These are phyloP conservation scores for Gaertneriomyces sp. DNA, from an alignment of 192 early-diverging fungal genomes.

Conservation along the genomic window DNA sequence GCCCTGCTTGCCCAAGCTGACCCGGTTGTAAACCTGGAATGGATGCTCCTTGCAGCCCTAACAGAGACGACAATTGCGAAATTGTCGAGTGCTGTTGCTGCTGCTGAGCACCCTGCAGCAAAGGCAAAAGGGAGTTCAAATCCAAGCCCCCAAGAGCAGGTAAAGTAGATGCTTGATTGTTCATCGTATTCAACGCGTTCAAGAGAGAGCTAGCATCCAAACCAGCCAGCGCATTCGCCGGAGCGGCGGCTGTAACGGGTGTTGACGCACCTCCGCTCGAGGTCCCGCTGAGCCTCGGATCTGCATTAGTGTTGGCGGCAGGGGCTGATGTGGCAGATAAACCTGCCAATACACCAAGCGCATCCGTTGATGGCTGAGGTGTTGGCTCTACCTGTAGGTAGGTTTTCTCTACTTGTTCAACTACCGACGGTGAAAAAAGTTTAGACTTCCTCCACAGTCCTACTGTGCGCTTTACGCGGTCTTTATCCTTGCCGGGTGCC, in stretches of 20 bases:
- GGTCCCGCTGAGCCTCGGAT: conserved; percentile 14
- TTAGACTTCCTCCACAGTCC: conserved; percentile 44
- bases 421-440: conserved; percentile 29
- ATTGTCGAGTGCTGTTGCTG: neutral
- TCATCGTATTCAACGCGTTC: conserved; percentile 11
- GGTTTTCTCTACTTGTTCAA: conserved; percentile 29
- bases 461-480: conserved; percentile 48
- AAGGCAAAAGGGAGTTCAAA: conserved; percentile 6
- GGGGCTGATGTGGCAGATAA: too few relatives aligned
- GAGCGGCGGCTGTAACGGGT: neutral
- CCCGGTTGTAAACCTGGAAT: too few relatives aligned
- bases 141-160: conserved; percentile 11
- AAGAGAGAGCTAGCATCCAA: conserved; percentile 18
- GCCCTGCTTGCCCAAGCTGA: too few relatives aligned
- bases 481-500: conserved; percentile 47
- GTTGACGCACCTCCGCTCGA: neutral
- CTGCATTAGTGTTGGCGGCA: neutral
- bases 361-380: too few relatives aligned
- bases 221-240: neutral
- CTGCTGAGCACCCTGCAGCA: conserved; percentile 16
- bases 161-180: neutral
- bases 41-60: neutral
- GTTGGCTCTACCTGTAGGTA: conserved; percentile 31
- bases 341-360: too few relatives aligned
- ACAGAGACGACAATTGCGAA: neutral